These are phyloP conservation scores for Alisma plantagoaquatica DNA, from an alignment of 106 monocot species.

Conservation along the genomic window DNA sequence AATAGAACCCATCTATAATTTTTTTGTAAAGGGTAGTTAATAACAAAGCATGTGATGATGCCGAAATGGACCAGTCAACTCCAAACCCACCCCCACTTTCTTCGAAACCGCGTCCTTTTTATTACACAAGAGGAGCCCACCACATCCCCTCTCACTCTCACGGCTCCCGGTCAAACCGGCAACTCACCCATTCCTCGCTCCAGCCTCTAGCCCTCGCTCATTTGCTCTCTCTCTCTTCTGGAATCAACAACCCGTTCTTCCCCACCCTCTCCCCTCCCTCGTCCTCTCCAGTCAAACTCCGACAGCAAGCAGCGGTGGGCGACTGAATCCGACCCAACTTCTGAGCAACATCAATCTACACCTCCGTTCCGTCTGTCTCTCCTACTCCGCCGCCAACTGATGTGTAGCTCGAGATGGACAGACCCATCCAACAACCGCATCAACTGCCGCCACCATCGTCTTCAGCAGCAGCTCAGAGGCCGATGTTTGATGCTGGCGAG, in stretches of 20 bases:
- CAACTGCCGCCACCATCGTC: background rate
- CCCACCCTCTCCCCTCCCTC: background rate
- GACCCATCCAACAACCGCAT: background rate
- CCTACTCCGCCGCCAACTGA: background rate
- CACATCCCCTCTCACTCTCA: background rate
- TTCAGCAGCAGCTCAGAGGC: too few relatives aligned
- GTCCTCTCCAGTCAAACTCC: background rate
- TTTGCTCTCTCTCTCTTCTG: background rate
- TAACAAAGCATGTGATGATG: background rate
- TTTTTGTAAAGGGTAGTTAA: too few relatives aligned
- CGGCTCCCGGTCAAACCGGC: background rate
- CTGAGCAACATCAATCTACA: background rate
- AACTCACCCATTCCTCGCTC: background rate
- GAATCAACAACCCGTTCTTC: background rate
- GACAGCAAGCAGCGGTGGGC: background rate
- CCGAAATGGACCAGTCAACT: slow-evolving; percentile 5
- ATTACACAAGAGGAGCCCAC: background rate
- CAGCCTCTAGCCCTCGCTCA: background rate
- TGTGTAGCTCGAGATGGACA: too few relatives aligned
- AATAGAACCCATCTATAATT: too few relatives aligned
- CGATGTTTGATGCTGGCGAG: slow-evolving; percentile 13
- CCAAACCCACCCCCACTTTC: background rate
- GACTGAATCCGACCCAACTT: background rate
- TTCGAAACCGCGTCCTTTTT: slow-evolving; percentile 6
- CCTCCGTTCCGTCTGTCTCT: background rate